Conservation (phyloP, 148 eudicot species). For the Pouteria glomerata region DNA sequence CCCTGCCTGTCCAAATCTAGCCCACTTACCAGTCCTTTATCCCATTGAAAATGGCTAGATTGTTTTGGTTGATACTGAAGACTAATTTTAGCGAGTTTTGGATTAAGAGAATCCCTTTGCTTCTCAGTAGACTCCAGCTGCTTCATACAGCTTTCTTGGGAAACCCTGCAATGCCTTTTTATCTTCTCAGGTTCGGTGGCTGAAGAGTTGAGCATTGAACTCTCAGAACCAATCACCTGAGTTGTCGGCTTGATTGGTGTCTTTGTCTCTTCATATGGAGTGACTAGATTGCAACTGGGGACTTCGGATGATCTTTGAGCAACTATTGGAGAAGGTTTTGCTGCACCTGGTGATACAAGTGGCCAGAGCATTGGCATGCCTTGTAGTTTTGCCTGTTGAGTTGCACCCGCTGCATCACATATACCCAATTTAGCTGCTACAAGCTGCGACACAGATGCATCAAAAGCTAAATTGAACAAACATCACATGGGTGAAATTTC, state of each 20-base stretch:
- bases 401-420: neutral
- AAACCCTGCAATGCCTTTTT: conserved; percentile 26
- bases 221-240: neutral
- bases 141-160: conserved; percentile 10
- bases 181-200: conserved; percentile 16
- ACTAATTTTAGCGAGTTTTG: neutral
- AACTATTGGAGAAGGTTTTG: neutral
- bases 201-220: conserved; percentile 8
- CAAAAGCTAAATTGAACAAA: neutral
- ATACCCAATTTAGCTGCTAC: conserved; percentile 9
- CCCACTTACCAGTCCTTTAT: conserved; percentile 8
- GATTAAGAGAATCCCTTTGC: neutral
- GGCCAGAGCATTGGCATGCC: neutral
- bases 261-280: conserved; percentile 5
- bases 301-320: neutral
- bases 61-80: conserved; percentile 10
- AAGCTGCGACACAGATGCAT: conserved; percentile 6
- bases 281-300: neutral
- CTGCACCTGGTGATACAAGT: neutral
- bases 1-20: conserved; percentile 1
- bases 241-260: neutral
- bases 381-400: neutral
- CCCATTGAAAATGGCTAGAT: neutral
- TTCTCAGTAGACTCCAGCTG: conserved; percentile 9
- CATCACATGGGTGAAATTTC: neutral